These are phyloP conservation scores for Priceomyces fermenticarens DNA, from an alignment of 805 yeast genomes.

Conservation along the genomic window DNA sequence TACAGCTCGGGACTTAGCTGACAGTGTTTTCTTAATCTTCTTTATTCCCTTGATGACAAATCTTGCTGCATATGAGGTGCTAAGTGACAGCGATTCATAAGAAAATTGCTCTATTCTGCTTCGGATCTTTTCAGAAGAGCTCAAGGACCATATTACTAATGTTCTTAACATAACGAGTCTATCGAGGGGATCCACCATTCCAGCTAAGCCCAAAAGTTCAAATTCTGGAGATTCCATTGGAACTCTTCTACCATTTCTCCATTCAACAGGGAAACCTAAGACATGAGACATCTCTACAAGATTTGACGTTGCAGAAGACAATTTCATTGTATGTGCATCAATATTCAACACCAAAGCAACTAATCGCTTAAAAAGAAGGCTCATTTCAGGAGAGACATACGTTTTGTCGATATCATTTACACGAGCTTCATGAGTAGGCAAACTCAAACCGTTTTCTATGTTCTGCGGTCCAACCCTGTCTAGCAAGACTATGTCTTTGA, in stretches of 20 bases:
- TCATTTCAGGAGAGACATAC: slow-evolving; percentile 29
- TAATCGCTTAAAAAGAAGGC: slow-evolving; percentile 27
- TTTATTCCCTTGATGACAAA: slow-evolving; percentile 34
- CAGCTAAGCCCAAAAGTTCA: slow-evolving; percentile 31
- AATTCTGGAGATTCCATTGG: slow-evolving; percentile 23
- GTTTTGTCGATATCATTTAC: slow-evolving; percentile 3
- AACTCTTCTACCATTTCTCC: slow-evolving; percentile 27
- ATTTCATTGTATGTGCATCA: slow-evolving; percentile 21
- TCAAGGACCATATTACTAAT: slow-evolving; percentile 35
- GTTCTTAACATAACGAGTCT: slow-evolving; percentile 35
- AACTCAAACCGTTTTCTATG: slow-evolving; percentile 33
- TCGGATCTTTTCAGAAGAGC: slow-evolving; percentile 28
- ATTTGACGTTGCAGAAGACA: slow-evolving; percentile 21
- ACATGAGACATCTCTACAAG: slow-evolving; percentile 31
- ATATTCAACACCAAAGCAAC: slow-evolving; percentile 32
- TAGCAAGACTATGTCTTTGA: slow-evolving; percentile 21
- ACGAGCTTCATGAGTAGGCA: slow-evolving; percentile 7
- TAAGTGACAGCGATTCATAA: slow-evolving; percentile 39
- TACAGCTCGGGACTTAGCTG: slow-evolving; percentile 20
- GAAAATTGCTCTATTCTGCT: slow-evolving; percentile 18
- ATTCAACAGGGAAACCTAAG: slow-evolving; percentile 37
- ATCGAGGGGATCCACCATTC: slow-evolving; percentile 27
- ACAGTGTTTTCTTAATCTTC: slow-evolving; percentile 27
- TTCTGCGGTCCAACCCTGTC: slow-evolving; percentile 34
- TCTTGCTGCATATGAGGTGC: slow-evolving; percentile 34